These are phyloP conservation scores for Candida glucosophila DNA, from an alignment of 1,139 yeast species.

Conservation along the genomic window DNA sequence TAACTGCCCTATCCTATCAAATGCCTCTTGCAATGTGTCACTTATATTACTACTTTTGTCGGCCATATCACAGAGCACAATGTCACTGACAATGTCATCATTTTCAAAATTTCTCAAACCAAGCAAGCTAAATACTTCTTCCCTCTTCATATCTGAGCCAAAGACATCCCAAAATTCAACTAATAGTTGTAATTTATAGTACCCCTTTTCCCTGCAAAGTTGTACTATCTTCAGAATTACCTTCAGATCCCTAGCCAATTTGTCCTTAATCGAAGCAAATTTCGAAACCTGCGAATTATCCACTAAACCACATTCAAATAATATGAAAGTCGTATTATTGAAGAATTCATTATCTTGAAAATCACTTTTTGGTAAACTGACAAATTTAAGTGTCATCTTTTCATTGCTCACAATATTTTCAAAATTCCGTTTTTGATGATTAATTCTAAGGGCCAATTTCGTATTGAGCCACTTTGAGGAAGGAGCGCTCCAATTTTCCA, in stretches of 20 bases:
- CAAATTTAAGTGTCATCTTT: conserved; percentile 17
- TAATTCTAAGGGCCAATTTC: conserved; percentile 25
- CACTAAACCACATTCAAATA: conserved; percentile 40
- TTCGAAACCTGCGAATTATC: conserved; percentile 8
- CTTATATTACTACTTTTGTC: conserved; percentile 17
- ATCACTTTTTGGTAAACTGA: conserved; percentile 31
- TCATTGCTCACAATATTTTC: conserved; percentile 15
- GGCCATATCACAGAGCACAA: conserved; percentile 31
- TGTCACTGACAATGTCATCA: conserved; percentile 10
- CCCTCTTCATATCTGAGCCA: conserved; percentile 10
- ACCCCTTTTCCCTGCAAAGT: conserved; percentile 26
- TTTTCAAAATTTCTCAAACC: conserved; percentile 8
- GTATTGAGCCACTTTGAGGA: conserved; percentile 41
- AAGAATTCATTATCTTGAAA: conserved; percentile 29
- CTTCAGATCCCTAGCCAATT: conserved; percentile 25
- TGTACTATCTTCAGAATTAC: conserved; percentile 31
- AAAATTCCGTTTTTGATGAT: conserved; percentile 19
- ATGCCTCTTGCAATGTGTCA: conserved; percentile 17
- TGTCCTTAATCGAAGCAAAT: conserved; percentile 14
- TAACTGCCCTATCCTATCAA: conserved; percentile 13
- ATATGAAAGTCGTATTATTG: conserved; percentile 26
- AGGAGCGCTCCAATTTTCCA: conserved; percentile 34
- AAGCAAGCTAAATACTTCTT: conserved; percentile 12
- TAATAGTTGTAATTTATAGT: conserved; percentile 27
- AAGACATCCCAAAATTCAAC: conserved; percentile 32